Conservation (phyloP, 495 filamentous ascomycete species). For the Delitschia confertaspora region DNA sequence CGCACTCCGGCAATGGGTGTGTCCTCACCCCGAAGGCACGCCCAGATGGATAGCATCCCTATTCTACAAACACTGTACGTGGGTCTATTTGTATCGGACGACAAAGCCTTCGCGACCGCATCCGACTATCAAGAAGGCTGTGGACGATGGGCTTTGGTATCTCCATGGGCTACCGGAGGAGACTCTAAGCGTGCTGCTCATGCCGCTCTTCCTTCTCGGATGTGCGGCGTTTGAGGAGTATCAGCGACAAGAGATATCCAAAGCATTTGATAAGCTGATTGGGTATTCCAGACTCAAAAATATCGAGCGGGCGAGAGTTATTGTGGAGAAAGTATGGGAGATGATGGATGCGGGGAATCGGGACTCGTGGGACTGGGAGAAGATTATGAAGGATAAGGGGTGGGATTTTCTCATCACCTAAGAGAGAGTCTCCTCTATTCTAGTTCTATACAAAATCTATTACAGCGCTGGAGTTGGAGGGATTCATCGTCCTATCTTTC, state of each 20-base stretch:
- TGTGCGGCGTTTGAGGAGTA: constrained; percentile 64
- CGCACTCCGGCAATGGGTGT: constrained; percentile 67
- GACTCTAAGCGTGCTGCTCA: constrained; percentile 73
- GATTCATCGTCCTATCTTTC: background rate
- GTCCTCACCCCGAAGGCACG: constrained; percentile 58
- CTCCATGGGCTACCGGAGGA: constrained; percentile 53
- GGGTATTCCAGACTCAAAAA: constrained; percentile 75
- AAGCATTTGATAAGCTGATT: constrained; percentile 60
- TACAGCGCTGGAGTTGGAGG: background rate
- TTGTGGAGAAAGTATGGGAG: constrained; percentile 75
- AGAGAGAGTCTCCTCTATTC: too few relatives aligned
- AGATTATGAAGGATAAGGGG: constrained; percentile 63
- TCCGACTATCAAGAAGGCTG: constrained; percentile 60
- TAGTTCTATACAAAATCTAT: background rate
- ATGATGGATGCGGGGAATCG: constrained; percentile 70
- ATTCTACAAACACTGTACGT: constrained; percentile 82
- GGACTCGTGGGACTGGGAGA: constrained; percentile 84
- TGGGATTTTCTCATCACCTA: constrained; percentile 76
- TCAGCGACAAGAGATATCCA: constrained; percentile 61
- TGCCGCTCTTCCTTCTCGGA: constrained; percentile 81
- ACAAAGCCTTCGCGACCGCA: constrained; percentile 65
- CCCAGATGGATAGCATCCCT: constrained; percentile 67
- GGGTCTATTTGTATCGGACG: constrained; percentile 83
- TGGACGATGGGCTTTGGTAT: constrained; percentile 67
- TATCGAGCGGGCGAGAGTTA: constrained; percentile 61